Evolutionary conservation across 1,284 basidiomycete genomes (phyloP), one percentile per base, ranked within the genome.

Genomic region (Laetiporus sulphureus): DNA sequence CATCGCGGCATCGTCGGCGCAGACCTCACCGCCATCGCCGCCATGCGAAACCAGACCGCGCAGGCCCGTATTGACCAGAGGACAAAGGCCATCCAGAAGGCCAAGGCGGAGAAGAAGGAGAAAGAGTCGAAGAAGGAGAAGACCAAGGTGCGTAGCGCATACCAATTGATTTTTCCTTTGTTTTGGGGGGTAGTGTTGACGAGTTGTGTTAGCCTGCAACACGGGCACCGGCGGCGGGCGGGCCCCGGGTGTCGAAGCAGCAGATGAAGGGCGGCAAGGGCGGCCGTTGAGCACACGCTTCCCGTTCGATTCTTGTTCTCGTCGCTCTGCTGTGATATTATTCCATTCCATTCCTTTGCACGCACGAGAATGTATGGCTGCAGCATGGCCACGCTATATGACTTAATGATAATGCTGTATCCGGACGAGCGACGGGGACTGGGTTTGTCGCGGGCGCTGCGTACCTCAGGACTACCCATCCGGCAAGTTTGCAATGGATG

Each of bases 1-100:
- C 86, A 96, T 75, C 91, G 96, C 66, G 96, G 95, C 54, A 92
- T 99, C 64, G 93, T 95, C 59, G 96, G 96, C 72, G 91, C 92
- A 53, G 92, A 96, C 68, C 78, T 98, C 51, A 79, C 85, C 47
- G 68, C 88, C 59, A 97, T 99, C 67, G 77, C 84, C 49, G 92
- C 93, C 53, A 89, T 81, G 73, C 82, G 94, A 57, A 91, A 89
- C 69, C 90, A 94, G 72, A 91, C 91, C 57, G 78, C 88, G 49
- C 85, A 89, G 60, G 80, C 89, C 52, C 84, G 96, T 55, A 73
- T 76, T 49, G 86, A 91, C 58, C 81, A 83, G 58, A 80, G 93
- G 55, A 67, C 86, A 53, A 77, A 82, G 41, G 92, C 93, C 56
- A 91, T 96, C 64, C 72, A 80, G 54, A 94, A 94, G 72, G 91